Percentiles rank a stretch among this genome's conserved stretches.
Evolutionary conservation across 148 eudicot species (phyloP).

Genomic region (Drosera capensis): DNA sequence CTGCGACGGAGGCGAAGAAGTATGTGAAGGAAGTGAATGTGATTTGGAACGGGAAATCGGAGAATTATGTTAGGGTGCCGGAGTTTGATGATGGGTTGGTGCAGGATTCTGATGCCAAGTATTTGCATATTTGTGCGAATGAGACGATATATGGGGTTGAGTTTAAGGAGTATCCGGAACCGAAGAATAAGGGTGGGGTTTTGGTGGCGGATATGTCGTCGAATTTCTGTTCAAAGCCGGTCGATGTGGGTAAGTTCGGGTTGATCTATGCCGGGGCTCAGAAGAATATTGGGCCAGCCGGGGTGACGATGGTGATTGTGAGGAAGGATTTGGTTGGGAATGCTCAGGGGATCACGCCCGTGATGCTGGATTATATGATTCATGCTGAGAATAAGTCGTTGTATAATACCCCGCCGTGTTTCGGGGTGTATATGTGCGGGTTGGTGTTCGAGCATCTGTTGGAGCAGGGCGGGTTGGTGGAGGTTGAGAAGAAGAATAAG

Average conservation of each 20-base stretch:
- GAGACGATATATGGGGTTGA: constrained; percentile 95
- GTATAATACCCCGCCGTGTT: constrained; percentile 96
- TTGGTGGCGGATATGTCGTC: constrained; percentile 90
- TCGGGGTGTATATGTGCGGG: constrained; percentile 88
- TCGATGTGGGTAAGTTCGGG: constrained; percentile 69
- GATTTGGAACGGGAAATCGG: constrained; percentile 73
- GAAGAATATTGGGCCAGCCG: constrained; percentile 92
- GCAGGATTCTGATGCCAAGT: constrained; percentile 36
- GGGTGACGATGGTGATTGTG: constrained; percentile 76
- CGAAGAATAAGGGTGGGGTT: constrained; percentile 16
- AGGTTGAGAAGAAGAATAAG: constrained; percentile 77
- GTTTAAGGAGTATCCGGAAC: constrained; percentile 59
- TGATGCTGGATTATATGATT: constrained; percentile 89
- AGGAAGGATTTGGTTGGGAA: constrained; percentile 75
- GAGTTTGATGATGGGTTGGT: constrained; percentile 18
- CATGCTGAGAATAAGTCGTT: constrained; percentile 72
- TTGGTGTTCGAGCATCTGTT: constrained; percentile 85
- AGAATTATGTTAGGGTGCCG: constrained; percentile 50
- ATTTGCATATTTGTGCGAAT: constrained; percentile 85
- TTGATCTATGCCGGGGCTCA: constrained; percentile 91
- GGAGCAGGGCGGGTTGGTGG: constrained; percentile 71
- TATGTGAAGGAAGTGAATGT: constrained; percentile 36
- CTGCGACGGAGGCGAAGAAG: constrained; percentile 68
- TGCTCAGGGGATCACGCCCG: constrained; percentile 54
- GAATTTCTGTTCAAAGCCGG: constrained; percentile 84